phyloP scores from a whole-genome alignment of 176 grass and related monocot genomes.

The Coix lacrymajobi region DNA sequence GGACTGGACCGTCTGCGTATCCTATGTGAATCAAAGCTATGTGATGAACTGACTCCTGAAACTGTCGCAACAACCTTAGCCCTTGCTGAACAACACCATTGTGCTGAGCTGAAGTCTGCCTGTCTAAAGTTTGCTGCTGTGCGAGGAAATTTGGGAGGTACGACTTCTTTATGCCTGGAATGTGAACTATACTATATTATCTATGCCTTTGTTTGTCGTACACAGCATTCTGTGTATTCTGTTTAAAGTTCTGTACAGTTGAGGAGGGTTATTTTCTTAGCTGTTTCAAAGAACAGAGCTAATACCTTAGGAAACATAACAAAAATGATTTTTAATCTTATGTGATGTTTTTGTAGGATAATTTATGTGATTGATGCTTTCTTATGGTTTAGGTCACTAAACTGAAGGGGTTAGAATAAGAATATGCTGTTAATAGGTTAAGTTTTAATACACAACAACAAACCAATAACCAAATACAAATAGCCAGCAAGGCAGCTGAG shows the following conservation, averaged over 20 bases:
- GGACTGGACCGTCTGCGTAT: conserved; percentile 66
- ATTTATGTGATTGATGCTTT: background rate
- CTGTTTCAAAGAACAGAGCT: background rate
- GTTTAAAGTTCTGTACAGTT: background rate
- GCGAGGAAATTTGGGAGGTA: conserved; percentile 69
- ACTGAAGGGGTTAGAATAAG: background rate
- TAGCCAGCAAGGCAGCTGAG: background rate
- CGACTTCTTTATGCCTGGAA: conserved; percentile 13
- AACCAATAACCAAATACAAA: background rate
- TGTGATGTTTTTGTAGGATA: background rate
- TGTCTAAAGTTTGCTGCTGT: conserved; percentile 69
- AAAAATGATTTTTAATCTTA: background rate
- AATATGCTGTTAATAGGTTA: background rate
- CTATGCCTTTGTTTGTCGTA: background rate
- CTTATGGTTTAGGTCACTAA: background rate
- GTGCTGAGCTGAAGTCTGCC: conserved; percentile 60
- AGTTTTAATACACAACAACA: background rate
- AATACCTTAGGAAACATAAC: background rate
- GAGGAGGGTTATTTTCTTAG: background rate
- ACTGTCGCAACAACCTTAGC: conserved; percentile 85
- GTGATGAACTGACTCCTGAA: conserved; percentile 67
- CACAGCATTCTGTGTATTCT: background rate
- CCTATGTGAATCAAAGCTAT: conserved; percentile 72
- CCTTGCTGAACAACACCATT: conserved; percentile 84
- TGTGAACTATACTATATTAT: background rate